Percentiles rank a stretch among this genome's conserved stretches.
Evolutionary conservation across 495 filamentous ascomycete genomes (phyloP).

Genomic region (Lophiostoma macrostomum): DNA sequence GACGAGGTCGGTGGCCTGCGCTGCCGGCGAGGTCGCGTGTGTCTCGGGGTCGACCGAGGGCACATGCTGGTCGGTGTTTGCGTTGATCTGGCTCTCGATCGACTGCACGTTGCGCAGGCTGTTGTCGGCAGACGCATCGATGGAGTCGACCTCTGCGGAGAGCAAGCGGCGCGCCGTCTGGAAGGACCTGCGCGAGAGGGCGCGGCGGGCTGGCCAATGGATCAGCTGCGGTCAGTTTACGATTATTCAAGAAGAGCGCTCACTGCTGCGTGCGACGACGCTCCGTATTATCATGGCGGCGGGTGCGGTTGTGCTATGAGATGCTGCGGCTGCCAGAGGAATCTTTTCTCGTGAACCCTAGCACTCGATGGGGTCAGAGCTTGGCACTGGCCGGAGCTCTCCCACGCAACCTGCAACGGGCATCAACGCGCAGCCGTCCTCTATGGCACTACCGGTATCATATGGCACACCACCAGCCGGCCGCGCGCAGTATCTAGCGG

Average conservation of each 20-base stretch:
- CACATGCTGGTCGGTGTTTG: neutral
- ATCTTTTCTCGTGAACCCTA: too few species aligned
- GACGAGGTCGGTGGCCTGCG: conserved; percentile 8
- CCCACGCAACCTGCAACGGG: too few species aligned
- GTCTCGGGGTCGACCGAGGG: conserved; percentile 13
- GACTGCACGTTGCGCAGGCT: conserved; percentile 26
- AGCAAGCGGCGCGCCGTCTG: conserved; percentile 14
- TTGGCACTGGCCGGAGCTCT: too few species aligned
- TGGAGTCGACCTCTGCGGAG: conserved; percentile 24
- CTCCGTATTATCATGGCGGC: conserved; percentile 36
- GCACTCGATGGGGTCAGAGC: too few species aligned
- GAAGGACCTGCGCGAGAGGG: conserved; percentile 1
- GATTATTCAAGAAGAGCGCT: neutral
- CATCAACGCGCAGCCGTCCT: too few species aligned
- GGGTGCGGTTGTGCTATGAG: neutral
- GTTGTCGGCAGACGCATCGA: conserved; percentile 22
- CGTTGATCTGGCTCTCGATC: conserved; percentile 28
- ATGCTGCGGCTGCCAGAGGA: neutral
- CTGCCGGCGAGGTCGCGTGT: neutral
- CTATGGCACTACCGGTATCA: too few species aligned
- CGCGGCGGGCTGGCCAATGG: conserved; percentile 6
- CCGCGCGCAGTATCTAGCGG: too few species aligned
- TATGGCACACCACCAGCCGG: too few species aligned
- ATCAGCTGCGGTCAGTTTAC: too few species aligned
- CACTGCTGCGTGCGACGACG: conserved; percentile 28